Evolutionary conservation across 495 filamentous ascomycete genomes (phyloP).

Genomic region (Penicillium samsonianum): DNA sequence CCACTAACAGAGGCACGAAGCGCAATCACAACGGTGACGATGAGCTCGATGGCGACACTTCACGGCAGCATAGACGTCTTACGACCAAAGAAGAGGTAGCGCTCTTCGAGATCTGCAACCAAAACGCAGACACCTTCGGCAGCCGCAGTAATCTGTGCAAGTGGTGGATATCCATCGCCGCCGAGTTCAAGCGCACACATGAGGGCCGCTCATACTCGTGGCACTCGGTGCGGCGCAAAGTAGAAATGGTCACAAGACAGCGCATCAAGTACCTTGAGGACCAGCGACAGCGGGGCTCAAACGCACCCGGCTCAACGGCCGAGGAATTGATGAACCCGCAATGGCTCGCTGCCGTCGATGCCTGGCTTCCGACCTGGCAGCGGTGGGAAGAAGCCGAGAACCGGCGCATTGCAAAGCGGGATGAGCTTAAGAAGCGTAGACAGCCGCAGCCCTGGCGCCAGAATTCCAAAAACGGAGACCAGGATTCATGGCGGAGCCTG

Average conservation of each 20-base stretch:
- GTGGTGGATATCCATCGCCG: conserved; percentile 48
- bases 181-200: conserved; percentile 43
- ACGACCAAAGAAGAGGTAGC: conserved; percentile 48
- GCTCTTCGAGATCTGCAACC: conserved; percentile 48
- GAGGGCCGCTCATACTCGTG: conserved; percentile 46
- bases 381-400: conserved; percentile 44
- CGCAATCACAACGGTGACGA: conserved; percentile 14
- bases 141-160: conserved; percentile 50
- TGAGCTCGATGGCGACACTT: conserved; percentile 21
- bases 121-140: conserved; percentile 40
- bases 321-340: conserved; percentile 43
- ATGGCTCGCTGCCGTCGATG: conserved; percentile 44
- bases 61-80: conserved; percentile 43
- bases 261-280: conserved; percentile 46
- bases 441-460: conserved; percentile 25
- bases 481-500: not conserved
- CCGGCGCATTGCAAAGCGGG: conserved; percentile 42
- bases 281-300: conserved; percentile 23
- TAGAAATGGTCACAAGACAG: conserved; percentile 48
- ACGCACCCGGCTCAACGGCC: not conserved
- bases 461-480: not conserved
- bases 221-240: conserved; percentile 51
- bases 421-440: conserved; percentile 44
- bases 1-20: conserved; percentile 18
- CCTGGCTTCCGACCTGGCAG: conserved; percentile 49